Evolutionary conservation across 176 grass and related monocot genomes (phyloP).

Genomic region (Rhynchospora tenuis): DNA sequence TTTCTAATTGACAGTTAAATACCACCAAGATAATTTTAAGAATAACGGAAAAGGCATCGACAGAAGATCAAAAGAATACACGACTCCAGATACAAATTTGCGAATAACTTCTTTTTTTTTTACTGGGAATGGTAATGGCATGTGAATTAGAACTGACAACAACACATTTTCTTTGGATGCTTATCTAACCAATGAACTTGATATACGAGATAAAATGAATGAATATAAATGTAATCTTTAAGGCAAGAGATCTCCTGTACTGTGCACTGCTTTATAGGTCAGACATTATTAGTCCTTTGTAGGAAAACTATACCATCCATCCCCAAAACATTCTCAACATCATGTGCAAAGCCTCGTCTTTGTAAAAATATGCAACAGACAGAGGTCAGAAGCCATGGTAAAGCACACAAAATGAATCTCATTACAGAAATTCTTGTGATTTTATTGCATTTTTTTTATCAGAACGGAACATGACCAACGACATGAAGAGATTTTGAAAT

Average conservation of each 20-base stretch:
- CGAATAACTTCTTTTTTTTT: background rate
- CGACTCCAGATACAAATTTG: background rate
- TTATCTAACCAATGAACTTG: background rate
- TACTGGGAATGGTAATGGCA: background rate
- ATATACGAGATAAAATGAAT: background rate
- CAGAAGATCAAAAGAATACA: background rate
- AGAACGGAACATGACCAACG: too few relatives aligned
- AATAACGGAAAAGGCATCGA: too few relatives aligned
- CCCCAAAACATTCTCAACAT: background rate
- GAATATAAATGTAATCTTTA: background rate
- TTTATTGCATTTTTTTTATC: too few relatives aligned
- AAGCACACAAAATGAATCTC: background rate
- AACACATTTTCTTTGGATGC: background rate
- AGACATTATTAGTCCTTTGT: background rate
- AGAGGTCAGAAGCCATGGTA: background rate
- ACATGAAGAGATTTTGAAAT: too few relatives aligned
- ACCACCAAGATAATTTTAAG: too few relatives aligned
- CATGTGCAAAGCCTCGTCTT: background rate
- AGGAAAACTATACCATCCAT: background rate
- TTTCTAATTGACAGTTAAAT: too few relatives aligned
- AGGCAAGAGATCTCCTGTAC: background rate
- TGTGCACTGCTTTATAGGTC: background rate
- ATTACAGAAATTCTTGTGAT: too few relatives aligned
- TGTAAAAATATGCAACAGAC: background rate
- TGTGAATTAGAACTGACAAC: background rate